Percentiles rank a stretch among this genome's conserved stretches.
These are phyloP conservation scores for Leccinum truebloodii DNA, from an alignment of 768 basidiomycete species.

Conservation along the genomic window DNA sequence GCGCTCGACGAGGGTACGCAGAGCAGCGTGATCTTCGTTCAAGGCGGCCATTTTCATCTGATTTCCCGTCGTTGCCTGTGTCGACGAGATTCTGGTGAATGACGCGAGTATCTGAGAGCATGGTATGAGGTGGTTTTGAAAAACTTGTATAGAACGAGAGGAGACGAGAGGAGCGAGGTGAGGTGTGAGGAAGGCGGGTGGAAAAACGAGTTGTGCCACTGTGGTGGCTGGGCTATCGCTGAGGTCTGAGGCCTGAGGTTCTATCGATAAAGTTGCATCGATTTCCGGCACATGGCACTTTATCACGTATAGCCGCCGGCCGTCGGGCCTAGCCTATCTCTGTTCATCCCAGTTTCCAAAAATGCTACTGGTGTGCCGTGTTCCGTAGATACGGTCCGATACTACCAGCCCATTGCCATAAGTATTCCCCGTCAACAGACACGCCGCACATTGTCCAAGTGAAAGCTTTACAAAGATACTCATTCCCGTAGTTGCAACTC, in stretches of 20 bases:
- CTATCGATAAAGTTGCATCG: neutral
- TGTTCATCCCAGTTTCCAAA: neutral
- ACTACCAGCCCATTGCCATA: neutral
- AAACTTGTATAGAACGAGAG: conserved; percentile 1
- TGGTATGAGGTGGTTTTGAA: neutral
- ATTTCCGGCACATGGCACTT: conserved; percentile 1
- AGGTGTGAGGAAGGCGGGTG: conserved; percentile 6
- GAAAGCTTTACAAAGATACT: too few relatives aligned
- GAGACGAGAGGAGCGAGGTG: conserved; percentile 1
- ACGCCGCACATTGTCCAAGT: neutral
- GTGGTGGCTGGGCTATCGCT: neutral
- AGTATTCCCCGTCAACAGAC: neutral
- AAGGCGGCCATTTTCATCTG: conserved; percentile 26
- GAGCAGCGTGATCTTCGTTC: conserved; percentile 22
- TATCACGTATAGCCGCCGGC: neutral
- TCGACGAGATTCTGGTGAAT: conserved; percentile 32
- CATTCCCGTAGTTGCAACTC: neutral
- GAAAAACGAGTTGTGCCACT: conserved; percentile 8
- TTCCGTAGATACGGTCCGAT: neutral
- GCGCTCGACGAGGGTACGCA: conserved; percentile 29
- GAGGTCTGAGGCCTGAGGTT: neutral
- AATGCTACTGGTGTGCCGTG: neutral
- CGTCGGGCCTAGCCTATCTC: neutral
- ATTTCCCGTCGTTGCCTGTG: conserved; percentile 24
- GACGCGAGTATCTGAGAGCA: conserved; percentile 2